Conservation (phyloP, 768 basidiomycete genomes). For the Pholiota microspora region DNA sequence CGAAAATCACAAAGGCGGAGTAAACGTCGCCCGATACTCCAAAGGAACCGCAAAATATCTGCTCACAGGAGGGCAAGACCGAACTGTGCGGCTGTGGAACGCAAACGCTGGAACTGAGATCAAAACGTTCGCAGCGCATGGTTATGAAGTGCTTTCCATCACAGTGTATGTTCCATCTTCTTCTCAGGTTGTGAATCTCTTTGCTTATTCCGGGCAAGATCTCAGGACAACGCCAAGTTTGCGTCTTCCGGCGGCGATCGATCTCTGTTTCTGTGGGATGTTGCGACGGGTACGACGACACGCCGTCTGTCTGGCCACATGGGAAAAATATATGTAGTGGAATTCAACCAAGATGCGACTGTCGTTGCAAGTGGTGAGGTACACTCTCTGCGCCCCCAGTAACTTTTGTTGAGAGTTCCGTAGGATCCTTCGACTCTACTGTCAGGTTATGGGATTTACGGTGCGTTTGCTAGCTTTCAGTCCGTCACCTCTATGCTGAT, state of each 20-base stretch:
- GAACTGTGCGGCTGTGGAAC: conserved; percentile 90
- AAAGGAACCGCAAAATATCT: conserved; percentile 86
- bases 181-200: conserved; percentile 1
- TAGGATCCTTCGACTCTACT: conserved; percentile 91
- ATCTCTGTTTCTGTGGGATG: conserved; percentile 94
- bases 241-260: conserved; percentile 94
- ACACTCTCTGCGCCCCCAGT: not conserved
- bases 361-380: conserved; percentile 81
- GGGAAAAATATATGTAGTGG: conserved; percentile 87
- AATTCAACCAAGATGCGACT: conserved; percentile 85
- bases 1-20: conserved; percentile 72
- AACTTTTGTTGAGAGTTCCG: conserved; percentile 6
- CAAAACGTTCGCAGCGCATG: conserved; percentile 88
- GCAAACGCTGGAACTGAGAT: conserved; percentile 83
- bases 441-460: conserved; percentile 91
- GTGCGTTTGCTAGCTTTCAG: conserved; percentile 35
- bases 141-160: conserved; percentile 91
- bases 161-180: conserved; percentile 62
- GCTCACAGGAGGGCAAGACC: conserved; percentile 92
- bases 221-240: conserved; percentile 93
- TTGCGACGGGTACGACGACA: conserved; percentile 80
- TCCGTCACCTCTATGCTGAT: no score
- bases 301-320: conserved; percentile 86
- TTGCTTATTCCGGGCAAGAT: conserved; percentile 37
- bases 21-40: conserved; percentile 90